Evolutionary conservation across 202 grass and related monocot species (phyloP).

Genomic region (Schoenoplectus triqueter): DNA sequence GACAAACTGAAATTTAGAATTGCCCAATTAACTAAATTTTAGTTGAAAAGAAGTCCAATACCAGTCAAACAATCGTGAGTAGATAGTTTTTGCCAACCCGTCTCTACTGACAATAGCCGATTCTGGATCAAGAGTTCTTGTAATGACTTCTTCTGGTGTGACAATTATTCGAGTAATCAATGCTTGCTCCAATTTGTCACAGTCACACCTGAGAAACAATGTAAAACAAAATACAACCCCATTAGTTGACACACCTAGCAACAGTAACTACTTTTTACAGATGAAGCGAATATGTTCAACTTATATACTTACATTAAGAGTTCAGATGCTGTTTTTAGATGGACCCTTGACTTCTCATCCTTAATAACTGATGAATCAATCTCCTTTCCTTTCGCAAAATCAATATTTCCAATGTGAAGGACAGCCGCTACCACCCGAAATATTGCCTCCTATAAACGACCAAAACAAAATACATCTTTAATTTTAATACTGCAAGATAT

Average conservation of each 20-base stretch:
- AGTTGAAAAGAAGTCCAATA: constrained; percentile 44
- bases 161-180: constrained; percentile 95
- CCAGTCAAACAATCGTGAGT: constrained; percentile 98
- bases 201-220: constrained; percentile 80
- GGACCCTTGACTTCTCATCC: constrained; percentile 91
- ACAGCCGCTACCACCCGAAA: constrained; percentile 96
- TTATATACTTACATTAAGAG: constrained; percentile 78
- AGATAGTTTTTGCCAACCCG: constrained; percentile 94
- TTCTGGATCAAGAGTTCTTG: constrained; percentile 92
- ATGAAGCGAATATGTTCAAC: constrained; percentile 33
- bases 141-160: constrained; percentile 99
- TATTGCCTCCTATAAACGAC: constrained; percentile 83
- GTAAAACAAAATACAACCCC: constrained; percentile 36
- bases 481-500: constrained; percentile 39
- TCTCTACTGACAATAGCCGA: constrained; percentile 94
- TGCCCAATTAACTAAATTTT: background rate
- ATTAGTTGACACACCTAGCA: background rate
- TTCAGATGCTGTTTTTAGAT: constrained; percentile 80
- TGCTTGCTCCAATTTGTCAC: constrained; percentile 79
- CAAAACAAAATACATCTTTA: constrained; percentile 28
- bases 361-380: constrained; percentile 95
- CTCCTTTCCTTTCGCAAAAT: constrained; percentile 93
- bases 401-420: constrained; percentile 98
- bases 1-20: background rate
- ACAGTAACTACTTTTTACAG: background rate